Conservation (phyloP, 2,329 filamentous ascomycete species). For the Emericellopsis cladophorae region DNA sequence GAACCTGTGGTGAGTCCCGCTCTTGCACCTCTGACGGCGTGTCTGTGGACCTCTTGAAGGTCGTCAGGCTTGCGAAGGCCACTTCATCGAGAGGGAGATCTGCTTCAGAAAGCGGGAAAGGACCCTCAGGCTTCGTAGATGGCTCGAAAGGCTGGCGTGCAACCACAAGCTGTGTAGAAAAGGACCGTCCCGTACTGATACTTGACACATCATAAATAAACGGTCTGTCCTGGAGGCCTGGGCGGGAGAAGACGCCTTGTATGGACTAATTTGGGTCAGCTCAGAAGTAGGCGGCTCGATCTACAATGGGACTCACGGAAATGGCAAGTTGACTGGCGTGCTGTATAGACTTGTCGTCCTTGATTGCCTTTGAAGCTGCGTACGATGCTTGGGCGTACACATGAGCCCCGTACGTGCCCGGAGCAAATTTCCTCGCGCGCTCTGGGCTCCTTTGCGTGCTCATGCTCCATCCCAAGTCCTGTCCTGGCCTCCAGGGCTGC, state of each 20-base stretch:
- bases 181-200: conserved; percentile 30
- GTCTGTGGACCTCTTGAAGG: conserved; percentile 31
- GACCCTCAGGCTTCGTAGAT: conserved; percentile 19
- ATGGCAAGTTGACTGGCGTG: conserved; percentile 13
- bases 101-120: conserved; percentile 26
- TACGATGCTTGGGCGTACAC: conserved; percentile 23
- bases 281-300: not conserved
- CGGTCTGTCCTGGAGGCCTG: conserved; percentile 32
- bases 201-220: conserved; percentile 37
- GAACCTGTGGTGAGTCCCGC: conserved; percentile 21
- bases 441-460: conserved; percentile 4
- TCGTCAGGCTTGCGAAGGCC: conserved; percentile 37
- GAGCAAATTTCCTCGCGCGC: conserved; percentile 5
- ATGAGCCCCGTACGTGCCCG: conserved; percentile 21
- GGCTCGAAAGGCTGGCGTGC: conserved; percentile 31
- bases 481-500: conserved; percentile 18
- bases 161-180: conserved; percentile 35
- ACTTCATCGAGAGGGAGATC: conserved; percentile 23
- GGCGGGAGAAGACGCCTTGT: conserved; percentile 40
- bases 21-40: conserved; percentile 25
- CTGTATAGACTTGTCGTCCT: conserved; percentile 14
- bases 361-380: conserved; percentile 19
- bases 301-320: conserved; percentile 18
- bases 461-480: conserved; percentile 15
- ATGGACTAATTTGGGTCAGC: conserved; percentile 27